A percentile compares a stretch with the other conserved stretches of the same genome.
phyloP scores from a whole-genome alignment of 352 stramenopile species.

The Phytopythium chamaehyphon region DNA sequence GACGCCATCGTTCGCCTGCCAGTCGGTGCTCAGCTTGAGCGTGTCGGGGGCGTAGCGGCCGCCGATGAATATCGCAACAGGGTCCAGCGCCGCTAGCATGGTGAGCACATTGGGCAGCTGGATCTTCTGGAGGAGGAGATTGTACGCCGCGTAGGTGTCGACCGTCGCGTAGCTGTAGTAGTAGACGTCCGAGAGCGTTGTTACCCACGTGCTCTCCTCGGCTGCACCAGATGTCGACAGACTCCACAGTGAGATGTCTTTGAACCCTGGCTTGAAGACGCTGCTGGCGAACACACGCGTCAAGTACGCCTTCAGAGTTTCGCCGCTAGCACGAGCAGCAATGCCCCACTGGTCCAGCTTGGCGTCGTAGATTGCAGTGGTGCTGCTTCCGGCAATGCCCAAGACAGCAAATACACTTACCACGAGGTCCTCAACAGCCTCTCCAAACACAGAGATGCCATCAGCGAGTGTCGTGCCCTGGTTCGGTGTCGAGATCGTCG shows the following conservation, averaged over 20 bases:
- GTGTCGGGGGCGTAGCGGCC: constrained; percentile 26
- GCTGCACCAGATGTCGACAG: constrained; percentile 38
- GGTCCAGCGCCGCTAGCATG: constrained; percentile 35
- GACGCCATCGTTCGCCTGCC: constrained; percentile 42
- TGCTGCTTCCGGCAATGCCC: constrained; percentile 17
- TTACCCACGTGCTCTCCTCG: constrained; percentile 49
- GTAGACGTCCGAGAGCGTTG: constrained; percentile 46
- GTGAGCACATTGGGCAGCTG: constrained; percentile 43
- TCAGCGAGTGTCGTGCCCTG: constrained; percentile 50
- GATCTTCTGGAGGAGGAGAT: constrained; percentile 33
- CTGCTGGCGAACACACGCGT: constrained; percentile 32
- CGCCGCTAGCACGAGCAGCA: constrained; percentile 15
- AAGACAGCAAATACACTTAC: constrained; percentile 20
- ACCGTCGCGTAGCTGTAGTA: constrained; percentile 55
- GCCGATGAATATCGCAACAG: constrained; percentile 29
- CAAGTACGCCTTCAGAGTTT: constrained; percentile 30
- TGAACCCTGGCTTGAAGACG: constrained; percentile 36
- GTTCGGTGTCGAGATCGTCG: constrained; percentile 57
- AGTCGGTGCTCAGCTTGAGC: constrained; percentile 25
- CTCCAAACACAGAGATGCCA: constrained; percentile 32
- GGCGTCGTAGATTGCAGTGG: constrained; percentile 35
- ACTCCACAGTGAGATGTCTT: constrained; percentile 42
- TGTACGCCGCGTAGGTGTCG: constrained; percentile 28
- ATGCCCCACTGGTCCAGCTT: constrained; percentile 50
- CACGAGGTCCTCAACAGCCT: constrained; percentile 29